These are phyloP conservation scores for Pichia nanzhaoensis DNA, from an alignment of 805 yeast species.

Conservation along the genomic window DNA sequence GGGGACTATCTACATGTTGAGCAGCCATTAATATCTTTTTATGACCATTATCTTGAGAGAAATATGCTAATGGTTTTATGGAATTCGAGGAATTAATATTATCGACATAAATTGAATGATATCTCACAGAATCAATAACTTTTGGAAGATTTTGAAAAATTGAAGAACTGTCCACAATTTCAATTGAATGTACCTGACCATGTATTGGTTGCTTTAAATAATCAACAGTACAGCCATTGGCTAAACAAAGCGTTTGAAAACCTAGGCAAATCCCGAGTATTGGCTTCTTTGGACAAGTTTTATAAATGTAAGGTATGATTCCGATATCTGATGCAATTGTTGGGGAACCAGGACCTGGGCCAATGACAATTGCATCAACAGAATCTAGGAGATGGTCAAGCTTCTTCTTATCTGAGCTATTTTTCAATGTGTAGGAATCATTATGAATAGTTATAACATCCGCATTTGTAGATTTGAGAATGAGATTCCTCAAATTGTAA, in stretches of 20 bases:
- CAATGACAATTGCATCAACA: slow-evolving; percentile 75
- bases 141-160: slow-evolving; percentile 38
- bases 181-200: slow-evolving; percentile 69
- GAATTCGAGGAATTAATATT: slow-evolving; percentile 16
- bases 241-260: slow-evolving; percentile 71
- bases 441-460: slow-evolving; percentile 56
- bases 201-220: slow-evolving; percentile 61
- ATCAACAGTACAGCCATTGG: slow-evolving; percentile 47
- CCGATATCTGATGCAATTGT: slow-evolving; percentile 58
- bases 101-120: slow-evolving; percentile 71
- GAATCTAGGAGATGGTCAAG: slow-evolving; percentile 38
- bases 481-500: slow-evolving; percentile 62
- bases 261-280: slow-evolving; percentile 91
- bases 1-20: slow-evolving; percentile 52
- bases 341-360: slow-evolving; percentile 98
- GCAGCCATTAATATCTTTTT: slow-evolving; percentile 69
- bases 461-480: slow-evolving; percentile 45
- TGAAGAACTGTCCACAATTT: slow-evolving; percentile 20
- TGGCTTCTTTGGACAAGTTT: slow-evolving; percentile 42
- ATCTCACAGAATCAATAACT: slow-evolving; percentile 66
- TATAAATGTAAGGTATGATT: slow-evolving; percentile 51
- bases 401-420: slow-evolving; percentile 24
- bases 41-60: slow-evolving; percentile 34
- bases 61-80: slow-evolving; percentile 55
- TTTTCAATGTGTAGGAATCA: slow-evolving; percentile 40